These are phyloP conservation scores for Lepraria neglecta DNA, from an alignment of 495 filamentous ascomycete genomes.

Conservation along the genomic window DNA sequence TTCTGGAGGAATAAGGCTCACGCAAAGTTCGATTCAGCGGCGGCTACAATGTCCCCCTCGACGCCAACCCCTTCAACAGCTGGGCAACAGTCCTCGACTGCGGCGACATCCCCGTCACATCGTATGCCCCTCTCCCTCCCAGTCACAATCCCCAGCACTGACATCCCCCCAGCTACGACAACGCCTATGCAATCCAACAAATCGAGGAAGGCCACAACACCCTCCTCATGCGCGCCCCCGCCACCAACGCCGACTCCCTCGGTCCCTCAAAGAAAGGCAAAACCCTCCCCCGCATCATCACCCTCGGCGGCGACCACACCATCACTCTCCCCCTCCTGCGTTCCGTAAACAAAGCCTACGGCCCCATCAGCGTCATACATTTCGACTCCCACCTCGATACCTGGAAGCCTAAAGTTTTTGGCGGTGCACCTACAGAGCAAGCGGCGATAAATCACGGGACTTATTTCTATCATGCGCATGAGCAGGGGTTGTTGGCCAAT, in stretches of 20 bases:
- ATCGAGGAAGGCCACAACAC: conserved; percentile 60
- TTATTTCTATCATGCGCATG: conserved; percentile 63
- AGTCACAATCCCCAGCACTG: not conserved
- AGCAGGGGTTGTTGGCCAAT: conserved; percentile 70
- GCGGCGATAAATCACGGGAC: conserved; percentile 82
- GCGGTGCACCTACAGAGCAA: conserved; percentile 53
- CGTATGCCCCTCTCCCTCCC: conserved; percentile 36
- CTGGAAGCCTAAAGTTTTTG: conserved; percentile 66
- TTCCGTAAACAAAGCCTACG: conserved; percentile 61
- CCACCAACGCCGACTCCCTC: conserved; percentile 39
- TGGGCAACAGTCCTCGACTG: conserved; percentile 68
- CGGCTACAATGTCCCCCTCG: conserved; percentile 56
- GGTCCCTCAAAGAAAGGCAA: conserved; percentile 50
- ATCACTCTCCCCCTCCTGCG: conserved; percentile 58
- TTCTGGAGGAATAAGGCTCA: conserved; percentile 40
- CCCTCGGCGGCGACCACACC: conserved; percentile 61
- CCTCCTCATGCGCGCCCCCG: conserved; percentile 47
- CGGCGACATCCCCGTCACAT: conserved; percentile 68
- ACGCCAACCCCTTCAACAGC: conserved; percentile 56
- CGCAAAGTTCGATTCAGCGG: conserved; percentile 49
- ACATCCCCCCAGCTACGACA: conserved; percentile 47
- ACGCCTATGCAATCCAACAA: conserved; percentile 65
- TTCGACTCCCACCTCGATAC: conserved; percentile 68
- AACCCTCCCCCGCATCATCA: conserved; percentile 58
- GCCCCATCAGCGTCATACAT: conserved; percentile 62